Conservation (phyloP, 2,329 filamentous ascomycete species). For the Pseudogymnoascus sp. region DNA sequence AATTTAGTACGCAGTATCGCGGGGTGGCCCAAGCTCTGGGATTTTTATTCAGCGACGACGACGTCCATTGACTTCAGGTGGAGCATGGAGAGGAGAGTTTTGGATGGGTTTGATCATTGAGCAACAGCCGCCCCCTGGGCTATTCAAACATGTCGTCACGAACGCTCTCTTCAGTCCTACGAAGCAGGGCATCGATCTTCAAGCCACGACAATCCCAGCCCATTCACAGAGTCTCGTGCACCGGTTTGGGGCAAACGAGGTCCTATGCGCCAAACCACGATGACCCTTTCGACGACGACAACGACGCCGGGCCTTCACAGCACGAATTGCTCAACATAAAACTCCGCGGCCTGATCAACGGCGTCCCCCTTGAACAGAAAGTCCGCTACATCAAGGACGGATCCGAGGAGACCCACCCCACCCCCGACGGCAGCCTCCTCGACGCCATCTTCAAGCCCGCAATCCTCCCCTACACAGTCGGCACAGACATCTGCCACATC, state of each 20-base stretch:
- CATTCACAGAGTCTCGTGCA: neutral
- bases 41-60: neutral
- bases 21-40: neutral
- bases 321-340: neutral
- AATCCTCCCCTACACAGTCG: neutral
- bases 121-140: neutral
- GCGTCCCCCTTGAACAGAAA: neutral
- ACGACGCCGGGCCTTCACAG: neutral
- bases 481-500: neutral
- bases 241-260: neutral
- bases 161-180: neutral
- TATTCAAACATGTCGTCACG: neutral
- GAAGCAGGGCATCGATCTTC: neutral
- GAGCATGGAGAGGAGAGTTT: neutral
- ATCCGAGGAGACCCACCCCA: neutral
- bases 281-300: neutral
- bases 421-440: neutral
- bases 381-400: neutral
- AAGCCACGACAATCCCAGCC: neutral
- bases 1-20: neutral
- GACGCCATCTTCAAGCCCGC: neutral
- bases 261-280: neutral
- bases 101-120: neutral
- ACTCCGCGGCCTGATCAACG: neutral
- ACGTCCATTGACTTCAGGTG: neutral